A percentile compares a stretch with the other conserved stretches of the same genome.
These are phyloP conservation scores for Ceratocystiopsis sp. DNA, from an alignment of 2,329 filamentous ascomycete species.

Conservation along the genomic window DNA sequence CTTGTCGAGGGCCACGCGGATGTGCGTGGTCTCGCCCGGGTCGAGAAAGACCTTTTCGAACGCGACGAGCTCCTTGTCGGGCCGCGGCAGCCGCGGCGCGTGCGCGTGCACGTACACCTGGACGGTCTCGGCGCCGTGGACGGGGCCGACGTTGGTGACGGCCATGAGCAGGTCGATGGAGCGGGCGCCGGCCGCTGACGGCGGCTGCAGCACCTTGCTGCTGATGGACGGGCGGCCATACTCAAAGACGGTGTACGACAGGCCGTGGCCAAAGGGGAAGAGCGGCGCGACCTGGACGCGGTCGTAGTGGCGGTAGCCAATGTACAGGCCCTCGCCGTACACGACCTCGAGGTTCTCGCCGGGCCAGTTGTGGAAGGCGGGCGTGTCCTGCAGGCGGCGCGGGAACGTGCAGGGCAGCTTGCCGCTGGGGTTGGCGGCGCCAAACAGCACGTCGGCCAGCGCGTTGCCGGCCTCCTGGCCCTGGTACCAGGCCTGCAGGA, in stretches of 20 bases:
- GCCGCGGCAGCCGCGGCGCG: constrained; percentile 43
- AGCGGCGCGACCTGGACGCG: constrained; percentile 38
- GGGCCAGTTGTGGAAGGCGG: constrained; percentile 56
- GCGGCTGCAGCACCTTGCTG: constrained; percentile 25
- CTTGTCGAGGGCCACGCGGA: constrained; percentile 29
- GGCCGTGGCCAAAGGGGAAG: constrained; percentile 58
- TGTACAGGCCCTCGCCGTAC: constrained; percentile 57
- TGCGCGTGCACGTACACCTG: constrained; percentile 52
- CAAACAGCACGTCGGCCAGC: constrained; percentile 63
- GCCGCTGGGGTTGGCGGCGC: constrained; percentile 52
- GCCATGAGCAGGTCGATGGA: constrained; percentile 29
- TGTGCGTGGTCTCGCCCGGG: constrained; percentile 35
- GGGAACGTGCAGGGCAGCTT: constrained; percentile 53
- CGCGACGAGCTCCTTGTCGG: constrained; percentile 53
- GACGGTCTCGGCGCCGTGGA: constrained; percentile 44
- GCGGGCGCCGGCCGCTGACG: constrained; percentile 1
- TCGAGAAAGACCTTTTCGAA: constrained; percentile 48
- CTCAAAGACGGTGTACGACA: constrained; percentile 55
- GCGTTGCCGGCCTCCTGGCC: constrained; percentile 58
- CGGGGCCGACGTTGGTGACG: constrained; percentile 36
- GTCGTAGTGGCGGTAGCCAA: constrained; percentile 61
- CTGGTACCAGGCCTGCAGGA: constrained; percentile 56
- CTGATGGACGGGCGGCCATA: constrained; percentile 29
- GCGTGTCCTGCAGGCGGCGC: constrained; percentile 42
- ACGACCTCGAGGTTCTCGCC: constrained; percentile 50